These are phyloP conservation scores for Ustulina deusta DNA, from an alignment of 2,329 filamentous ascomycete genomes.

Conservation along the genomic window DNA sequence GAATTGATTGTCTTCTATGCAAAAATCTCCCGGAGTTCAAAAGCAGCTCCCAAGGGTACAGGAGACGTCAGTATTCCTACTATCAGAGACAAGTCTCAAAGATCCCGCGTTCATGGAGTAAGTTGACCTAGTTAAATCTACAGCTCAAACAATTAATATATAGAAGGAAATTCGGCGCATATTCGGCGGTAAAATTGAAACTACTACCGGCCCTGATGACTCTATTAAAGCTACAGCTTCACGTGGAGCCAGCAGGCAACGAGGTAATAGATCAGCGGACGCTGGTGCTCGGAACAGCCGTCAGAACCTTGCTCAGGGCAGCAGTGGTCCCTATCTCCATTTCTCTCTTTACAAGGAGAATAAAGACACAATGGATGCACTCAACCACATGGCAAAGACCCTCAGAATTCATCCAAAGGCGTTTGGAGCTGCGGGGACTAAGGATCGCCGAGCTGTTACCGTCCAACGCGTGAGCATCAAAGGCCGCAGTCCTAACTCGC, in stretches of 20 bases:
- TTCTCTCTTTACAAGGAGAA: slow-evolving; percentile 97
- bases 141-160: slow-evolving; percentile 39
- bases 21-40: slow-evolving; percentile 43
- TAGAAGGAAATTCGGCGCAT: slow-evolving; percentile 75
- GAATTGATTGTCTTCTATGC: slow-evolving; percentile 44
- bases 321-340: slow-evolving; percentile 82
- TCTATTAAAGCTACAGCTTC: slow-evolving; percentile 71
- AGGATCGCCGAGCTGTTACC: slow-evolving; percentile 88
- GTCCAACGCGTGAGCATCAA: slow-evolving; percentile 81
- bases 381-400: slow-evolving; percentile 79
- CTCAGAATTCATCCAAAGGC: slow-evolving; percentile 79
- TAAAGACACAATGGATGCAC: slow-evolving; percentile 93
- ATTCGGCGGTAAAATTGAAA: slow-evolving; percentile 83
- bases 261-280: slow-evolving; percentile 47
- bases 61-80: slow-evolving; percentile 45
- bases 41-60: slow-evolving; percentile 36
- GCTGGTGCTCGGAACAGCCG: slow-evolving; percentile 43
- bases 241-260: slow-evolving; percentile 44
- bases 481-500: slow-evolving; percentile 64
- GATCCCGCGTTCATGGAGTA: slow-evolving; percentile 61
- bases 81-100: slow-evolving; percentile 46
- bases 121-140: slow-evolving; percentile 24
- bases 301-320: slow-evolving; percentile 44
- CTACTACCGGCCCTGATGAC: slow-evolving; percentile 68
- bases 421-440: slow-evolving; percentile 85